Evolutionary conservation across 176 grass and related monocot genomes (phyloP), one percentile per base, ranked within the genome.

Genomic region (Aegilops umbellulata): DNA sequence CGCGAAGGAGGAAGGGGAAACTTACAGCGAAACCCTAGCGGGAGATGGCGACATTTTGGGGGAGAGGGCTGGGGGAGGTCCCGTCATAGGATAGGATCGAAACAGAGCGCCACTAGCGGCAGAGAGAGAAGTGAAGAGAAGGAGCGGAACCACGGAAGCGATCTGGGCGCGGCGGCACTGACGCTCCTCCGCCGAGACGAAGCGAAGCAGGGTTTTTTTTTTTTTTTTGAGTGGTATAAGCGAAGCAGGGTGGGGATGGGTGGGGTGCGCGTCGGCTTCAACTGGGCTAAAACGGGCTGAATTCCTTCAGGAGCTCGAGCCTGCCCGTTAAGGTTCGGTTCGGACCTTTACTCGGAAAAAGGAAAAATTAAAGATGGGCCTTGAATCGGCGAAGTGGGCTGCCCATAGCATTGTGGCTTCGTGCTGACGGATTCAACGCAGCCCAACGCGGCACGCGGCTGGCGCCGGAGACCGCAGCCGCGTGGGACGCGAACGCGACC

Each of bases 21-120:
- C 39, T 86, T 49, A 78, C 72, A 14, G 51, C 26, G 65, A 25
- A 83, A 86, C 73, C 84, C 84, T 90, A 73, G 72, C n/a, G 38
- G 78, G 32, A 46, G 26, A 44, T 68, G 13, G 58, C 19, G 75
- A 15, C 51, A 58, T 7, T 76, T 76, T 1, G 4, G 23, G 23
- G 10, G 26, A 2, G 17, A 53, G 20, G 10, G 49, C 3, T 4
- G 6, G 7, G 19, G 27, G 47, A 26, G 32, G 6, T 9, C 35
- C 15, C 74, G 12, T 29, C n/a, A 22, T 62, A 6, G 57, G 61
- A 10, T 30, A 8, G 20, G 42, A 46, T 14, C 42, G 42, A 46
- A 4, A 14, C 42, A 46, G 11, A 46, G 11, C 42, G 42, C 42
- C 42, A 46, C 42, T 46, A 9, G 51, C 6, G 51, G 17, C 6